Conservation (phyloP, 176 grass and related monocot species). For the sorghum (Sorghum bicolor) region DNA sequence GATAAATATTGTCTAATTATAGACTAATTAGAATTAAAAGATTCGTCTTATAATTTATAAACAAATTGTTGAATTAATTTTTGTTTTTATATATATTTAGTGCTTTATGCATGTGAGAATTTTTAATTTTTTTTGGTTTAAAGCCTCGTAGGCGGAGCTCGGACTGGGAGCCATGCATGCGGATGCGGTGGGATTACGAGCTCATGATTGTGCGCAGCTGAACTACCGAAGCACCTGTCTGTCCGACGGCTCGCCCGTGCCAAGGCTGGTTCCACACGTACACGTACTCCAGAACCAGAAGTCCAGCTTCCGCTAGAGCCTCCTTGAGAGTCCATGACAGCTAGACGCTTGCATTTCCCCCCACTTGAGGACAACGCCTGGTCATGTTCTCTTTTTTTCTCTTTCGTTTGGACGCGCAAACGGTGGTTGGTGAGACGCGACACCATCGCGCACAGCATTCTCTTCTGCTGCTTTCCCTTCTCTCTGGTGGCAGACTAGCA, state of each 20-base stretch:
- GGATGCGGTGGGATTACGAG: background rate
- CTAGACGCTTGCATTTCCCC: background rate
- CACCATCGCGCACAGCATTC: background rate
- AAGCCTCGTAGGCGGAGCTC: too few relatives aligned
- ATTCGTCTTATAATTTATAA: too few relatives aligned
- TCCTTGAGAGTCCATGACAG: background rate
- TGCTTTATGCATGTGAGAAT: too few relatives aligned
- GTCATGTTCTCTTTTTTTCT: too few relatives aligned
- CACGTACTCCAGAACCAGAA: background rate
- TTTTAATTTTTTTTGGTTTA: too few relatives aligned
- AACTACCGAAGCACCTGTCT: too few relatives aligned
- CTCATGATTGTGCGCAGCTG: too few relatives aligned
- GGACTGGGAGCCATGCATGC: background rate
- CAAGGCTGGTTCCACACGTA: background rate
- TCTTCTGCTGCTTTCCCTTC: background rate
- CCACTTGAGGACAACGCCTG: background rate
- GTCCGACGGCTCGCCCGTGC: background rate
- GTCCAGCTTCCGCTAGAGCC: background rate
- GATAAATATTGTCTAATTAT: too few relatives aligned
- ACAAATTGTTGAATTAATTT: too few relatives aligned
- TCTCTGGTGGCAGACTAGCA: too few relatives aligned
- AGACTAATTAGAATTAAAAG: too few relatives aligned
- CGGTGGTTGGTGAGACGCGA: slow-evolving; percentile 4
- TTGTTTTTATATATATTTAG: too few relatives aligned
- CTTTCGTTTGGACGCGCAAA: background rate